Evolutionary conservation across 139 green algal genomes (phyloP), one percentile per base, ranked within the genome.

Genomic region (Spirogloea muscicola): DNA sequence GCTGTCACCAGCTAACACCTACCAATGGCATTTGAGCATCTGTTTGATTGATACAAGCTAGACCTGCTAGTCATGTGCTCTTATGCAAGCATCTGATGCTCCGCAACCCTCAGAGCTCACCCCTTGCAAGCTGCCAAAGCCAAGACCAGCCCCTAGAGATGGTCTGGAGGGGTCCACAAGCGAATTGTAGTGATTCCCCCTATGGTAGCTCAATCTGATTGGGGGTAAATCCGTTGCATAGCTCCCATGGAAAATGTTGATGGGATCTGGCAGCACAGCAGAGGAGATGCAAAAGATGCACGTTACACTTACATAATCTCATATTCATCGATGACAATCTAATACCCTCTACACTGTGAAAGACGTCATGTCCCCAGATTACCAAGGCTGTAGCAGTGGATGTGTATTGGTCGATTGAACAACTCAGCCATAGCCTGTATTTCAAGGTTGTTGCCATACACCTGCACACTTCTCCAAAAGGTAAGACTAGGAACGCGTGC

Each of bases 111-210:
- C 0, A 27, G 10, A 25, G 0, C 59, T 1, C 67, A 77, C 69
- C 58, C 21, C 61, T 76, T 21, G 58, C 33, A 77, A 39, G 21
- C 34, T 55, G 13, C 69, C 64, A 6, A 77, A 77, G 2, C 69
- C 69, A 16, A 77, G 69, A 0, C 69, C 69, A 3, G 64, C 69
- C 29, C 69, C 69, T 16, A 77, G 33, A 27, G 39, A 36, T 21
- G 69, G 69, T 27, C 46, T 39, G 1, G 43, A 78, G 18, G 69
- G 69, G 39, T 77, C 21, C 31, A 76, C 58, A n/a, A 77, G 69
- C 44, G 69, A 77, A 33, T 77, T 77, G 58, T 77, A 77, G 58
- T 77, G 69, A 42, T 77, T 77, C n/a, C 69, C 33, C 16, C 69
- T 37, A 27, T 77, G 69, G 61, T 77, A 77, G 3, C 21, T 64